Evolutionary conservation across 148 eudicot genomes (phyloP).

Genomic region (Suaeda aralocaspica): DNA sequence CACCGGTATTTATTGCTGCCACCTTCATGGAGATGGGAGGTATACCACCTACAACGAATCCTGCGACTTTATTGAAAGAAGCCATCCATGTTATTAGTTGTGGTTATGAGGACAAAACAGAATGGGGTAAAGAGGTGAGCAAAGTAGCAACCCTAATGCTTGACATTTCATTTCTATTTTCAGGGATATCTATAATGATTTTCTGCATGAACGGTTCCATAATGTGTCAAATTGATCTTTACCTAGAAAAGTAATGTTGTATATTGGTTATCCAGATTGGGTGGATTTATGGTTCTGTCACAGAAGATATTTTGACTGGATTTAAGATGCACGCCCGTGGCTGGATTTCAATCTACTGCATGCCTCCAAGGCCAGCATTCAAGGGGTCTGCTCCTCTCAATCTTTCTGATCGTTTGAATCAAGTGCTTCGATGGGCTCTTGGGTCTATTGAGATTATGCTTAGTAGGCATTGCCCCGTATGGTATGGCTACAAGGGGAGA

Average conservation of each 20-base stretch:
- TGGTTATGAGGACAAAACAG: constrained; percentile 90
- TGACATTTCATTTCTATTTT: not conserved
- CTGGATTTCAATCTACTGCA: constrained; percentile 68
- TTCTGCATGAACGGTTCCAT: not conserved
- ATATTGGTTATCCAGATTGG: constrained; percentile 44
- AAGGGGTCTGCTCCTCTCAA: constrained; percentile 80
- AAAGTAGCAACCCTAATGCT: not conserved
- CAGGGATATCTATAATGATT: not conserved
- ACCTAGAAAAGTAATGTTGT: not conserved
- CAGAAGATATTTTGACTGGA: constrained; percentile 74
- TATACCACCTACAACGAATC: constrained; percentile 84
- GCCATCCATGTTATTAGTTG: constrained; percentile 98
- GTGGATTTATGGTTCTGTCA: constrained; percentile 75
- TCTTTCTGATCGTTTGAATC: constrained; percentile 75
- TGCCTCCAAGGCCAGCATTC: constrained; percentile 69
- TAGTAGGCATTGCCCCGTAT: constrained; percentile 73
- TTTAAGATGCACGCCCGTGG: constrained; percentile 77
- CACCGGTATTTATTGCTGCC: constrained; percentile 92
- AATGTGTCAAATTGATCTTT: not conserved
- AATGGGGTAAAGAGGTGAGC: constrained; percentile 98
- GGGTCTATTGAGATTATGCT: constrained; percentile 68
- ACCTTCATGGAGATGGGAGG: constrained; percentile 95
- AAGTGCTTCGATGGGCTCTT: constrained; percentile 76
- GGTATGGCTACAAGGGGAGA: constrained; percentile 68
- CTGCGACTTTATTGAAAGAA: constrained; percentile 80